Base-by-base conservation (phyloP, 768 basidiomycete species). In the Suillus sp. region DNA sequence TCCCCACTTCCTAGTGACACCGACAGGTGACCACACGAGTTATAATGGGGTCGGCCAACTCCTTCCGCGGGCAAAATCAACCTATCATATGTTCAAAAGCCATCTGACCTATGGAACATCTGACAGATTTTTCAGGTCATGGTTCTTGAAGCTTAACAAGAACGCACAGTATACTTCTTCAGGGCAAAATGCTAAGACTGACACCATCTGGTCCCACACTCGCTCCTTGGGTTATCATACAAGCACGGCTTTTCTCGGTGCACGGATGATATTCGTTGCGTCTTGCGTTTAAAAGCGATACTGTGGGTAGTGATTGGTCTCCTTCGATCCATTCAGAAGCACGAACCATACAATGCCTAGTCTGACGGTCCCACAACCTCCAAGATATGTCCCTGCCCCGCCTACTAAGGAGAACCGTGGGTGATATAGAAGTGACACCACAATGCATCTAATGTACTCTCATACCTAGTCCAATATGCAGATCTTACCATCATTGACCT, bases 401-500 rank as follows among this genome's bases (percentile, higher is more conserved):
- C 59, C 59, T 10, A 79, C 79, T 0, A 67, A 68, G 56, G 61
- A 59, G 73, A 75, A 54, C 58, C 70, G 61, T 38, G 42, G 11
- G 61, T 59, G 61, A 34, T 35, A 32, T 30, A 18, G 14, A 37
- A 14, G 22, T 18, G 34, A 10, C 18, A 32, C 20, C 20, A 30
- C 20, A 37, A 22, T n/a, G n/a, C 2, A 18, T 40, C 37, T 32
- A 66, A 75, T 76, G 62, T 30, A 67, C 59, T 70, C 60, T n/a
- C 34, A 20, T 38, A 27, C 25, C 4, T 60, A 78, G 78, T 77
- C 62, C 74, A 77, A 27, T 78, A 72, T 67, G 84, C 83, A 7
- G 80, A 83, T 43, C 75, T 86, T 8, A 73, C 81, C 1, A 72
- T 82, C 51, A 78, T 85, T 56, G 84, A 85, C 65, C 66, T 86